Percentiles rank a stretch among this genome's conserved stretches.
phyloP scores from a whole-genome alignment of 2,329 filamentous ascomycete species.

The Curvularia lunata region DNA sequence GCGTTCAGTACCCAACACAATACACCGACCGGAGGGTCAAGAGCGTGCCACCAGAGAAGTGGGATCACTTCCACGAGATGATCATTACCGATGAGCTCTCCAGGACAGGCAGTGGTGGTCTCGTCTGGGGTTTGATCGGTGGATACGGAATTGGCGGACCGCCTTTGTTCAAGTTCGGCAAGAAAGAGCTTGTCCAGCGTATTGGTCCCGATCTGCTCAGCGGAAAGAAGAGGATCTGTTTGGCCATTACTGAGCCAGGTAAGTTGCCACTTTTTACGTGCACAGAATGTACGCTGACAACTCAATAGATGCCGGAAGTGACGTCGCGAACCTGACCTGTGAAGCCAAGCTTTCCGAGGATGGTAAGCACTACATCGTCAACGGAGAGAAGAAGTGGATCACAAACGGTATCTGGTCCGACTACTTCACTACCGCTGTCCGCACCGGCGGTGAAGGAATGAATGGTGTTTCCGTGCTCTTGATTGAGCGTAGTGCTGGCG shows the following conservation, averaged over 20 bases:
- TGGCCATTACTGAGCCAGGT: constrained; percentile 89
- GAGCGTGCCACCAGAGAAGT: constrained; percentile 83
- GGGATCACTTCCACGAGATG: constrained; percentile 99
- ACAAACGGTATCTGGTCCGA: constrained; percentile 97
- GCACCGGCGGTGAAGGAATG: constrained; percentile 80
- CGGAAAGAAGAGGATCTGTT: constrained; percentile 95
- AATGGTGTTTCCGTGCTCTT: constrained; percentile 89
- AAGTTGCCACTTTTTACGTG: constrained; percentile 10
- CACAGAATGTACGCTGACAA: constrained; percentile 14
- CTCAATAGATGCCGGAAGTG: constrained; percentile 77
- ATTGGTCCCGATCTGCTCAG: constrained; percentile 86
- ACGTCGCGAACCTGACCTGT: constrained; percentile 94
- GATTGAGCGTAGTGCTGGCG: constrained; percentile 83
- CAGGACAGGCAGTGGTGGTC: constrained; percentile 83
- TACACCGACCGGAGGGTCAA: constrained; percentile 73
- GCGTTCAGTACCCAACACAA: constrained; percentile 69
- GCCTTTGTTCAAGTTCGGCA: constrained; percentile 89
- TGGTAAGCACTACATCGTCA: constrained; percentile 99
- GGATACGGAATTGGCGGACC: constrained; percentile 94
- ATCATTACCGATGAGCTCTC: constrained; percentile 93
- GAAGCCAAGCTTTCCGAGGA: constrained; percentile 95
- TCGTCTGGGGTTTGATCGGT: constrained; percentile 96
- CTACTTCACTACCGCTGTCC: constrained; percentile 82
- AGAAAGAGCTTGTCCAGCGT: constrained; percentile 81
- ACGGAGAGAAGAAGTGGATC: constrained; percentile 99